Percentiles rank a stretch among this genome's conserved stretches.
These are phyloP conservation scores for Chlorella sp. DNA, from an alignment of 139 green algal species.

Conservation along the genomic window DNA sequence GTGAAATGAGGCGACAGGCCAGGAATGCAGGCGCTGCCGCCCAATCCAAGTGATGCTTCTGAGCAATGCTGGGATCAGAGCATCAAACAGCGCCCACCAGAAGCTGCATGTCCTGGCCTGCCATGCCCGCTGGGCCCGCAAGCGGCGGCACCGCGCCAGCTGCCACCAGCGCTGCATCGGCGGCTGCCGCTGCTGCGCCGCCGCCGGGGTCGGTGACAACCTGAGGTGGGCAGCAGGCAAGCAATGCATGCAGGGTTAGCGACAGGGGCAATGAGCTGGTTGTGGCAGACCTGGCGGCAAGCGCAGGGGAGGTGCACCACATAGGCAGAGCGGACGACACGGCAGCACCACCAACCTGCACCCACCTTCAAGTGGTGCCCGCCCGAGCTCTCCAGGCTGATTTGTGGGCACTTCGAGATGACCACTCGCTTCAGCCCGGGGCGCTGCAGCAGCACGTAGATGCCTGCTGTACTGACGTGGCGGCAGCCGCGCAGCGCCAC, in stretches of 20 bases:
- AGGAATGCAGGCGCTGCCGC: too few species aligned
- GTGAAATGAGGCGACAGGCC: too few species aligned
- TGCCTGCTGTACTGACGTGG: conserved; percentile 13
- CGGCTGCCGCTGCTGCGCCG: neutral
- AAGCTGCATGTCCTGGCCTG: conserved; percentile 23
- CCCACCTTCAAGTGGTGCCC: neutral
- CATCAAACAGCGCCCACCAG: neutral
- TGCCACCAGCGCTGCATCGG: neutral
- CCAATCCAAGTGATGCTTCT: too few species aligned
- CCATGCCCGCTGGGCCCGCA: neutral
- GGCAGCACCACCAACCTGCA: too few species aligned
- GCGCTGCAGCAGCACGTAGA: conserved; percentile 25
- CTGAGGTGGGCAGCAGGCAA: neutral
- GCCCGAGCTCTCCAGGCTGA: conserved; percentile 29
- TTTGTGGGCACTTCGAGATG: conserved; percentile 21
- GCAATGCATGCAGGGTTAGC: too few species aligned
- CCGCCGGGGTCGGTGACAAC: neutral
- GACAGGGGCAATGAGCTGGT: too few species aligned
- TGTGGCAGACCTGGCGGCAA: too few species aligned
- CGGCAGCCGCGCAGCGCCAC: conserved; percentile 25
- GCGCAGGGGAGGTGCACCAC: too few species aligned
- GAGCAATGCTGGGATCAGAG: too few species aligned
- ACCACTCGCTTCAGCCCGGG: conserved; percentile 29
- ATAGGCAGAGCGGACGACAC: too few species aligned
- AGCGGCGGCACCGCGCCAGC: neutral